These are phyloP conservation scores for Cryphonectria radicalis DNA, from an alignment of 2,329 filamentous ascomycete genomes.

Conservation along the genomic window DNA sequence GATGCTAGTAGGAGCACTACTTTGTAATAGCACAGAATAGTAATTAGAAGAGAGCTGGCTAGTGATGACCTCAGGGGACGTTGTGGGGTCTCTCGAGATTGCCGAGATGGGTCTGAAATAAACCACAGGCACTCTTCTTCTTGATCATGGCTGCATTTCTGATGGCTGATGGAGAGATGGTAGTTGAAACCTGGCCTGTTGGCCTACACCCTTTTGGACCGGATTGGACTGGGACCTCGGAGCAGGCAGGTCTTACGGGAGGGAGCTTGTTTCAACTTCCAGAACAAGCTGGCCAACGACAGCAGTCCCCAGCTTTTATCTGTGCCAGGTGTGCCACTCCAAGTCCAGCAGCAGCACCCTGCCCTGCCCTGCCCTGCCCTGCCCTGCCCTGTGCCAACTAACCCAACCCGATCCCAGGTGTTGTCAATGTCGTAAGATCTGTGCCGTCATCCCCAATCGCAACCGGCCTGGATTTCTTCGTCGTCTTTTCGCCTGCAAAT, in stretches of 20 bases:
- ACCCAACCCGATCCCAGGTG: neutral
- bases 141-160: neutral
- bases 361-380: neutral
- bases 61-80: conserved; percentile 20
- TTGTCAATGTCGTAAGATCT: conserved; percentile 26
- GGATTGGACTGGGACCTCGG: neutral
- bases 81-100: conserved; percentile 14
- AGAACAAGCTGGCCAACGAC: neutral
- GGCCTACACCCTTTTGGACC: neutral
- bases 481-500: conserved; percentile 12
- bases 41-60: neutral
- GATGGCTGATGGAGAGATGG: neutral
- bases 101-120: conserved; percentile 19
- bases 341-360: neutral
- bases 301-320: neutral
- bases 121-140: conserved; percentile 10
- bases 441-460: conserved; percentile 27
- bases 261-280: conserved; percentile 1
- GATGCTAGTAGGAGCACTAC: neutral
- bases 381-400: conserved; percentile 5
- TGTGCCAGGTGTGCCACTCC: neutral
- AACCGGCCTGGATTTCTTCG: conserved; percentile 7
- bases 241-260: neutral
- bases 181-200: conserved; percentile 27
- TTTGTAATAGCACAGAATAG: neutral